phyloP scores from a whole-genome alignment of 192 early-diverging fungal species.

The Jimgerdemannia lactiflua region DNA sequence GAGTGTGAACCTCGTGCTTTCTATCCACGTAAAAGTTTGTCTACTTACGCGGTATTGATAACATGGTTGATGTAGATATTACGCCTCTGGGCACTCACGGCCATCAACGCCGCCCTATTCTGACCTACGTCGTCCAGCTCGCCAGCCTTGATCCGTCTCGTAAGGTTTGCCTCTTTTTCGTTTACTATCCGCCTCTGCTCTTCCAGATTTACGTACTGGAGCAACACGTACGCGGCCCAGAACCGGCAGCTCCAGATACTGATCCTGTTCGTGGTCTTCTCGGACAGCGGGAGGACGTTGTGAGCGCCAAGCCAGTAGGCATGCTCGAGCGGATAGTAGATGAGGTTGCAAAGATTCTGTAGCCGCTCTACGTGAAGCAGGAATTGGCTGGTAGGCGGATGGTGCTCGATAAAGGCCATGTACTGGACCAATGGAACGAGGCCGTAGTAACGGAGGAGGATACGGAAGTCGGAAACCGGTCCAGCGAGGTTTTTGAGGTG shows the following conservation, averaged over 20 bases:
- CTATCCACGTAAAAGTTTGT: too few species aligned
- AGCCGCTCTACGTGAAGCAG: slow-evolving; percentile 72
- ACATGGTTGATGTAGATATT: slow-evolving; percentile 69
- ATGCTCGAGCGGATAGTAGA: slow-evolving; percentile 98
- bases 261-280: slow-evolving; percentile 68
- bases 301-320: slow-evolving; percentile 92
- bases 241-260: slow-evolving; percentile 95
- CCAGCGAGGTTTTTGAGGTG: slow-evolving; percentile 76
- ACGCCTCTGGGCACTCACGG: slow-evolving; percentile 50
- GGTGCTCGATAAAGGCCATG: slow-evolving; percentile 74
- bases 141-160: slow-evolving; percentile 54
- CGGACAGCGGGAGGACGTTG: slow-evolving; percentile 73
- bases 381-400: slow-evolving; percentile 60
- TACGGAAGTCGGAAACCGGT: slow-evolving; percentile 90
- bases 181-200: slow-evolving; percentile 63
- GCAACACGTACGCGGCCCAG: slow-evolving; percentile 91
- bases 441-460: slow-evolving; percentile 84
- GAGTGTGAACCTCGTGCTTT: too few species aligned
- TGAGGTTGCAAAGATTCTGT: slow-evolving; percentile 83
- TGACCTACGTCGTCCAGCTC: slow-evolving; percentile 40
- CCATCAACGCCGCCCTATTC: slow-evolving; percentile 65
- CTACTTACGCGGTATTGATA: slow-evolving; percentile 83
- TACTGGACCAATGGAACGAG: slow-evolving; percentile 87
- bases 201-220: slow-evolving; percentile 84
- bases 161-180: slow-evolving; percentile 37